Base-by-base conservation (phyloP, 192 early-diverging fungal genomes). In the Entomortierella beljakovae region DNA sequence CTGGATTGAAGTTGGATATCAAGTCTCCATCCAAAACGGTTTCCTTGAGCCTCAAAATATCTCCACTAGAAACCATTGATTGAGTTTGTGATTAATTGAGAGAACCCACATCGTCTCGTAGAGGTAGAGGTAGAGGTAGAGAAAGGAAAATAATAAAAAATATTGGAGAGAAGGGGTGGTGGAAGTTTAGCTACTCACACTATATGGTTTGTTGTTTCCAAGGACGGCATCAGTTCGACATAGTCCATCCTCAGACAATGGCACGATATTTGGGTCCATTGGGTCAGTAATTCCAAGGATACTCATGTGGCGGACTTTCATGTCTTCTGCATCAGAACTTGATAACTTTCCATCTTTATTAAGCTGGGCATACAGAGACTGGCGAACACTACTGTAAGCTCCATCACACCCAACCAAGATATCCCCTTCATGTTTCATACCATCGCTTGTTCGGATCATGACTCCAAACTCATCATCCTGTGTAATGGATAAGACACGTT, bases 341-440 rank as follows among this genome's bases (percentile, higher is more conserved):
- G 68, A 58, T 26, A 70, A 34, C 18, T 31, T 15, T 2, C 35
- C 49, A 7, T 60, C 50, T 13, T 28, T 25, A 6, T 18, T 22
- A 48, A 70, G 29, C 2, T 61, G 32, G 20, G 51, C 54, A 38
- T 54, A 70, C 6, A 70, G 46, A 6, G 57, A 52, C 16, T 70
- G 68, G 3, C 68, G 68, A 6, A 70, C 68, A 22, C 57, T 37
- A 9, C 57, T 61, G 28, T 70, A 70, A 9, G 68, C 68, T 26
- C 51, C 51, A 53, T 53, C 51, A 29, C 25, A 5, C 18, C 51
- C 51, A 53, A 53, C 51, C 51, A 53, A 26, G 10, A 53, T 53
- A 26, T 53, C 25, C 2, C 51, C 51, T 29, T 25, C 28, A 53
- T 53, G 51, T 53, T 6, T 4, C 22, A 23, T 29, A 28, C 28